Evolutionary conservation across 352 stramenopile species (phyloP), one percentile per base, ranked within the genome.

Genomic region (Phytophthora tubulina): DNA sequence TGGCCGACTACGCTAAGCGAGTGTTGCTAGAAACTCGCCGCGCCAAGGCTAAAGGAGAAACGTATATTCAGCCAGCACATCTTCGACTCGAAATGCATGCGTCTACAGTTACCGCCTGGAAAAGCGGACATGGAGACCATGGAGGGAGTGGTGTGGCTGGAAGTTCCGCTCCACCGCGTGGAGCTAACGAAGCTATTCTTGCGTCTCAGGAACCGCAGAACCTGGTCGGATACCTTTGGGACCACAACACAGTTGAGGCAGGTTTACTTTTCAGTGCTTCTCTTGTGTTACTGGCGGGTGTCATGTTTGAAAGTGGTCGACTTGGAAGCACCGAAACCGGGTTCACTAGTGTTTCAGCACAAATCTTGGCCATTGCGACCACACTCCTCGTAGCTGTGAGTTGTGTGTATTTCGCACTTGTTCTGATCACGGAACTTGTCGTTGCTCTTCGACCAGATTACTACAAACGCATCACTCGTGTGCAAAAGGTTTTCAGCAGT

Each of bases 201-300:
- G 66, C 62, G 21, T 73, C 71, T 15, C 65, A 74, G 54, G 79
- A 88, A 33, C 63, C 71, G 6, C 81, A 87, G 39, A 82, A 76
- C 15, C 46, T 88, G 46, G 72, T 76, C 39, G 84, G 86, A 48
- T 91, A 89, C 46, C 75, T 92, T 14, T 92, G 81, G 82, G 83
- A 95, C 39, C 89, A 95, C 78, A 95, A 94, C 63, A 92, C 86
- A 1, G 83, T 95, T 8, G 88, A 95, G 57, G 80, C 82, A 0
- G 84, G 81, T 46, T 70, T 95, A 15, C 75, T 95, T 13, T 91
- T 92, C 44, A 92, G 84, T 46, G 83, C 86, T 32, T 89, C 84
- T 32, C 73, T 95, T 8, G 80, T 91, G 13, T 54, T 93, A 62
- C 50, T 89, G n/a, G 79, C 79, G 3, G 80, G 81, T 21, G 79